Percentiles rank a stretch among this genome's conserved stretches.
Conservation (phyloP, 2,329 filamentous ascomycete genomes). For the Aureobasidium sp. region DNA sequence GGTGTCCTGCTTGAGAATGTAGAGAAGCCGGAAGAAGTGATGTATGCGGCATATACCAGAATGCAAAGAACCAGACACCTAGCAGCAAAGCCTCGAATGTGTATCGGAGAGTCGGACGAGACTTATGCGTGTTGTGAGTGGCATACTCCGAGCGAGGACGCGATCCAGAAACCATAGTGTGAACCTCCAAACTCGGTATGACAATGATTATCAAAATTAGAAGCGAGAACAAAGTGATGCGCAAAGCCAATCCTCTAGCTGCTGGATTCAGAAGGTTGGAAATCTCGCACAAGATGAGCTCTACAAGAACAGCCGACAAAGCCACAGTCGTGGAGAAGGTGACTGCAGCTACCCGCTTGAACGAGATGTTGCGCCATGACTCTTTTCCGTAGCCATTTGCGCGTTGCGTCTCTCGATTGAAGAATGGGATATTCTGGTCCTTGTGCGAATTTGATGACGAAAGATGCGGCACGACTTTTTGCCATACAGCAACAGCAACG, state of each 20-base stretch:
- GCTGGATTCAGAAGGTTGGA: slow-evolving; percentile 61
- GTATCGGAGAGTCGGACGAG: slow-evolving; percentile 2
- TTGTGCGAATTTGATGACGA: slow-evolving; percentile 45
- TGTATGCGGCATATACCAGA: slow-evolving; percentile 52
- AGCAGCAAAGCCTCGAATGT: slow-evolving; percentile 53
- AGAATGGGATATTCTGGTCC: slow-evolving; percentile 54
- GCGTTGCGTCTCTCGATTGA: slow-evolving; percentile 42
- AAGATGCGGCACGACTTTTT: slow-evolving; percentile 65
- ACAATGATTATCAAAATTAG: slow-evolving; percentile 64
- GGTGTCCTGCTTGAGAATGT: slow-evolving; percentile 23
- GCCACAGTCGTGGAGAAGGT: slow-evolving; percentile 72
- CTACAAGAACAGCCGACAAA: slow-evolving; percentile 66
- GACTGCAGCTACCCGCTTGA: slow-evolving; percentile 33
- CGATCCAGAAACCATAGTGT: slow-evolving; percentile 47
- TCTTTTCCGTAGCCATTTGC: slow-evolving; percentile 20
- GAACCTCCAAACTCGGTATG: slow-evolving; percentile 71
- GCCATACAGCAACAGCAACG: slow-evolving; percentile 54
- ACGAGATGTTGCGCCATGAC: slow-evolving; percentile 18
- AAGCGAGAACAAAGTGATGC: slow-evolving; percentile 60
- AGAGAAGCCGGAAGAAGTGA: slow-evolving; percentile 27
- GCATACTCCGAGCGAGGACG: background rate
- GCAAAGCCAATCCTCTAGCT: slow-evolving; percentile 59
- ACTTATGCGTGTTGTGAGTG: background rate
- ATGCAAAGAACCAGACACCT: slow-evolving; percentile 58
- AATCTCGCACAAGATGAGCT: slow-evolving; percentile 78